phyloP scores from a whole-genome alignment of 2,329 filamentous ascomycete species.

The Ophiostoma novo-ulmi region DNA sequence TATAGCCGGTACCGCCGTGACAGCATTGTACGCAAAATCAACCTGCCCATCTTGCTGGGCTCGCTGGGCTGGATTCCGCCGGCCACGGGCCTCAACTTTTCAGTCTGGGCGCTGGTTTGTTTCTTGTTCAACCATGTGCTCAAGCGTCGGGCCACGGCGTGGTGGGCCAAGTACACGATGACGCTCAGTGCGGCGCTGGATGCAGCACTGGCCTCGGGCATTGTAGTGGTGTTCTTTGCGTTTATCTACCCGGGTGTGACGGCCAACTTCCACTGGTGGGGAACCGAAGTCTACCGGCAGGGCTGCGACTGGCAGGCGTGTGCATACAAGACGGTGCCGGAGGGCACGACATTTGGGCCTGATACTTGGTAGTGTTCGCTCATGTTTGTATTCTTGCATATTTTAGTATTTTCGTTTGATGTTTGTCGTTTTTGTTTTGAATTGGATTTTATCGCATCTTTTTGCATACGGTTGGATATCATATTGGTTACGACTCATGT shows the following conservation, averaged over 20 bases:
- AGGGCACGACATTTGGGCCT: constrained; percentile 63
- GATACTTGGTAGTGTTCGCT: constrained; percentile 46
- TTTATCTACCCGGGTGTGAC: constrained; percentile 77
- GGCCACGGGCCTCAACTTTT: constrained; percentile 81
- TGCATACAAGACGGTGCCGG: constrained; percentile 58
- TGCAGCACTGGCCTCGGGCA: constrained; percentile 73
- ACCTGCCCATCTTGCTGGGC: constrained; percentile 77
- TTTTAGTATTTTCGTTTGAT: background rate
- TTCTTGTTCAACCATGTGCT: constrained; percentile 78
- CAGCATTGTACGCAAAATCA: constrained; percentile 68
- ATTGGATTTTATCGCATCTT: background rate
- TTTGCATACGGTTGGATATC: constrained; percentile 2
- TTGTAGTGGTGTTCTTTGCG: constrained; percentile 79
- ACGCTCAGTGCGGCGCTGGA: constrained; percentile 78
- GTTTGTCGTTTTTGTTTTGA: background rate
- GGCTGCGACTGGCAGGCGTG: constrained; percentile 84
- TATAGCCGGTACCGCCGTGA: constrained; percentile 56
- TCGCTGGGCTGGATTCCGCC: constrained; percentile 82
- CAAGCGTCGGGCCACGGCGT: constrained; percentile 61
- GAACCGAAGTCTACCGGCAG: constrained; percentile 76
- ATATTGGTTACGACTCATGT: background rate
- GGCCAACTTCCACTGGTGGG: constrained; percentile 77
- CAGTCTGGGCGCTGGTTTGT: constrained; percentile 79
- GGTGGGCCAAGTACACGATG: constrained; percentile 93
- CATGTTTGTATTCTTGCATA: background rate